Evolutionary conservation across 495 filamentous ascomycete species (phyloP), one percentile per base, ranked within the genome.

Genomic region (Schizothecium vesticola): DNA sequence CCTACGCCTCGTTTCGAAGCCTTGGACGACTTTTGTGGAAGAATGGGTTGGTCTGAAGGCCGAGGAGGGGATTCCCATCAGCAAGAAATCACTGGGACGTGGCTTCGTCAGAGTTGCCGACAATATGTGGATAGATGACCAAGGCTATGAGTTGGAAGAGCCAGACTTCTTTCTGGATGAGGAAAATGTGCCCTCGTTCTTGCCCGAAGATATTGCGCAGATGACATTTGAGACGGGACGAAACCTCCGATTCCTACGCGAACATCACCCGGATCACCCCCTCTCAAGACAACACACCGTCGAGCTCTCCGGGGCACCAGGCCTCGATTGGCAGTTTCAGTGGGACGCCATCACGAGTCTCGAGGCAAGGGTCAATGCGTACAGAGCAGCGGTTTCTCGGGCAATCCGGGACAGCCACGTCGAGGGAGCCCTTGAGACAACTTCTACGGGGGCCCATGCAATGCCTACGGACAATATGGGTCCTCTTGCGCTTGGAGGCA

Each of bases 201-300:
- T 94, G 12, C 83, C 86, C 0, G 72, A 77, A 31, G 91, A 92
- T 24, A 83, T 89, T 70, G 87, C 88, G 12, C 80, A 85, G 28
- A 76, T 82, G 16, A 86, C 93, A 19, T 93, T 91, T 64, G 93
- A 98, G 73, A 90, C 86, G 21, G 93, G 92, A 1, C 85, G 87
- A 69, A 93, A 89, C 71, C 77, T 97, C 60, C 85, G 91, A 26
- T 86, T 96, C 64, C 79, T 97, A 22, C 86, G 88, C 66, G 80
- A 79, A 13, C 87, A 91, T 72, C 89, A 93, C 71, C 87, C 92
- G n/a, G 83, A 89, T 7, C 92, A 97, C 76, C 90, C 91, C 0
- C 80, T 97, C 60, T 83, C 87, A 23, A 83, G 80, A 61, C 71
- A 78, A 31, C 82, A 84, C 56, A 73, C 80, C 12, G 77, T 86